Conservation (phyloP, 345 rosid genomes). For the Camelina neglecta region DNA sequence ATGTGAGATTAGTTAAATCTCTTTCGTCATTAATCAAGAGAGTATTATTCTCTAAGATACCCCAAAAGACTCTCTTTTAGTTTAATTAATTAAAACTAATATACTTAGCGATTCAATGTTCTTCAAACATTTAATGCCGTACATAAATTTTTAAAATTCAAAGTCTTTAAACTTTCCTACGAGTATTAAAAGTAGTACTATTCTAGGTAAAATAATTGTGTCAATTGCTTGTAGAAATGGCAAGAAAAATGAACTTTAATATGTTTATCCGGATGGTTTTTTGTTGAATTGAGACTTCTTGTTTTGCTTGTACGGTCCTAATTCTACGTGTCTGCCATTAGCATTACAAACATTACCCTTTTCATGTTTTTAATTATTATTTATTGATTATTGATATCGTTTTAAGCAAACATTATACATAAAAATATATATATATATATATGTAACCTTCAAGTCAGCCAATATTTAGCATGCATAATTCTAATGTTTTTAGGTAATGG, state of each 20-base stretch:
- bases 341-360: conserved; percentile 12
- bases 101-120: conserved; percentile 26
- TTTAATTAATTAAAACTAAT: conserved; percentile 3
- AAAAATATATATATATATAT: not conserved
- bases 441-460: not conserved
- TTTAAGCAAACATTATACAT: conserved; percentile 5
- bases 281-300: not conserved
- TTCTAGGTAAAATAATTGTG: conserved; percentile 28
- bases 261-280: conserved; percentile 8
- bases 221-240: conserved; percentile 38
- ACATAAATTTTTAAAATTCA: not conserved
- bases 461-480: not conserved
- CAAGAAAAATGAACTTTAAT: conserved; percentile 9
- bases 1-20: conserved; percentile 35
- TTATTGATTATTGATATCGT: conserved; percentile 6
- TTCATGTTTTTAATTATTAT: not conserved
- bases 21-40: conserved; percentile 30
- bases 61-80: conserved; percentile 30
- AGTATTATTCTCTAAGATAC: conserved; percentile 38
- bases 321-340: conserved; percentile 42
- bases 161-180: not conserved
- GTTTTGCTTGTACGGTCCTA: conserved; percentile 14
- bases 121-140: conserved; percentile 34
- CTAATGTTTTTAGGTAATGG: not conserved
- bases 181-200: conserved; percentile 1